phyloP scores from a whole-genome alignment of 495 filamentous ascomycete genomes.

The Hypoxylon intermedium region DNA sequence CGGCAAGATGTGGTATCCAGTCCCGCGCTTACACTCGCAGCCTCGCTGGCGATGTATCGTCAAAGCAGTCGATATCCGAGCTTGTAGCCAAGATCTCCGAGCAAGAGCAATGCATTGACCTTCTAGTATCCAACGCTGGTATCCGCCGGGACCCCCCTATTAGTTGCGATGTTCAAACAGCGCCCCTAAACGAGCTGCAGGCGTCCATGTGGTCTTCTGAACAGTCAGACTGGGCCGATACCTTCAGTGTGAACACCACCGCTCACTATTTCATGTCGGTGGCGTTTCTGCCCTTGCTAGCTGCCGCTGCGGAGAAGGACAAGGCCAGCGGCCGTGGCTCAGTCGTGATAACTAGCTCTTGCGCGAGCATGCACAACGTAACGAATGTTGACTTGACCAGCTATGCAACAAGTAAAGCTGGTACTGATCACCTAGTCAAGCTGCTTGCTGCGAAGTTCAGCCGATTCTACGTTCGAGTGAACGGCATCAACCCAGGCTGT shows the following conservation, averaged over 20 bases:
- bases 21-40: conserved; percentile 27
- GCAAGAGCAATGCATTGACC: conserved; percentile 46
- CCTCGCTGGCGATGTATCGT: conserved; percentile 48
- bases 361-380: conserved; percentile 57
- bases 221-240: conserved; percentile 48
- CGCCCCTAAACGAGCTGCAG: conserved; percentile 48
- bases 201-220: conserved; percentile 52
- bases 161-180: conserved; percentile 49
- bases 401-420: conserved; percentile 56
- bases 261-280: conserved; percentile 56
- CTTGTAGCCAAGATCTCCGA: conserved; percentile 36
- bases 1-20: neutral
- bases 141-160: conserved; percentile 51
- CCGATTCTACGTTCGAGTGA: conserved; percentile 53
- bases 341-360: conserved; percentile 52
- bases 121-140: conserved; percentile 57
- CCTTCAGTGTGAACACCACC: conserved; percentile 53
- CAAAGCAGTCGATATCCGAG: conserved; percentile 46
- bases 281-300: conserved; percentile 50
- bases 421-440: conserved; percentile 54
- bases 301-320: conserved; percentile 44
- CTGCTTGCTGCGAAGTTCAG: conserved; percentile 53
- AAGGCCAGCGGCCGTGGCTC: conserved; percentile 51
- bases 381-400: conserved; percentile 57
- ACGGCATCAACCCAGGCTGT: conserved; percentile 58